Evolutionary conservation across 2,329 filamentous ascomycete genomes (phyloP), one percentile per base, ranked within the genome.

Genomic region (Colletotrichum shisoi): DNA sequence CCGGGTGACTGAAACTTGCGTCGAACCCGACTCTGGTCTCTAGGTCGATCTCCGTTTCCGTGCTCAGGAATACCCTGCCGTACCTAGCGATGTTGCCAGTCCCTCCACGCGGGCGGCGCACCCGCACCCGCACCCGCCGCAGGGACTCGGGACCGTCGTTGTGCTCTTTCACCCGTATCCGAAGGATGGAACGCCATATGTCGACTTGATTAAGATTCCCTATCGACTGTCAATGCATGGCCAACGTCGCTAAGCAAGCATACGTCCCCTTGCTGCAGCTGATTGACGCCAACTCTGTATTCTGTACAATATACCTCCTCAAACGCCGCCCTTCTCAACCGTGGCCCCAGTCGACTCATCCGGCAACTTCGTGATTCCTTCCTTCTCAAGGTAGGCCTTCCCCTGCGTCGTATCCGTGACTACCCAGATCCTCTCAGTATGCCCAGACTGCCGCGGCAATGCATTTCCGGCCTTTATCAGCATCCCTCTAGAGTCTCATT

Each of bases 201-300:
- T 42, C 59, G 54, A 40, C 11, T 27, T 40, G 37, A 54, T 51
- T 51, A 17, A 37, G 34, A 40, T n/a, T 54, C 51, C 45, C 42
- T 59, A 42, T n/a, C 42, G 60, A 42, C 51, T 59, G 31, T 37
- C 17, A 46, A 53, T 54, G 64, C 37, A 34, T 44, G 62, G 19
- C 21, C 40, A 59, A 62, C 31, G 34, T 34, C 31, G 58, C 52
- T 42, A 53, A 63, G 49, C 34, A 44, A 48, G 61, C 42, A 56
- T 40, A 57, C 61, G 64, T 53, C 61, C 49, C 45, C 34, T 67
- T 48, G 64, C 64, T 61, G 64, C 64, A 46, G 4, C 54, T 64
- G 42, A 60, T 46, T 12, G 49, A 67, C 54, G 61, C 54, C 54
- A 59, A 19, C 48, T 60, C 53, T 44, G 56, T 48, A 48, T 48